Percentiles rank a stretch among this genome's conserved stretches.
These are phyloP conservation scores for Corylus americana DNA, from an alignment of 306 rosid species.

Conservation along the genomic window DNA sequence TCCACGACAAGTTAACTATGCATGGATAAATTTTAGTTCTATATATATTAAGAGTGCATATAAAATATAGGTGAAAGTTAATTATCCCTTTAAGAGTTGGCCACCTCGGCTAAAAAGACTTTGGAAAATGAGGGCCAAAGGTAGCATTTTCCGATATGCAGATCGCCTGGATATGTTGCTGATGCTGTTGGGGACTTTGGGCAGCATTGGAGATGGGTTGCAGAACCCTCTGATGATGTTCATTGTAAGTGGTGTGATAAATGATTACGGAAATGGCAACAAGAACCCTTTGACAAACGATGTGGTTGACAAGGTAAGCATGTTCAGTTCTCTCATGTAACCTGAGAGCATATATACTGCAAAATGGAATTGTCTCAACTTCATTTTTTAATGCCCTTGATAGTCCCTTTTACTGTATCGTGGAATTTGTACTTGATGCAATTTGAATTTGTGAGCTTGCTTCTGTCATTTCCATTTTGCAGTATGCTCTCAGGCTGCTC, in stretches of 20 bases:
- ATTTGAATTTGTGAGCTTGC: constrained; percentile 26
- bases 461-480: constrained; percentile 24
- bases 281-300: constrained; percentile 34
- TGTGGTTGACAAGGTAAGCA: constrained; percentile 70
- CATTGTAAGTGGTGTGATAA: constrained; percentile 77
- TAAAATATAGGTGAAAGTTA: no score
- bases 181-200: constrained; percentile 77
- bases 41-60: neutral
- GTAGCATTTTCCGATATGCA: constrained; percentile 68
- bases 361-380: no score
- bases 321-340: neutral
- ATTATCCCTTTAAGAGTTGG: neutral
- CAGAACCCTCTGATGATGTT: constrained; percentile 83
- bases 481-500: constrained; percentile 73
- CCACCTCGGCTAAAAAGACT: no score
- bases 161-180: constrained; percentile 68
- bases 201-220: constrained; percentile 84
- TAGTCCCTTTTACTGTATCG: neutral
- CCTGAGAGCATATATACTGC: no score
- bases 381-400: neutral
- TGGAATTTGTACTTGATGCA: constrained; percentile 8
- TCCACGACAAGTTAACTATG: no score
- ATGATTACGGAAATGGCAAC: constrained; percentile 53
- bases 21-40: no score
- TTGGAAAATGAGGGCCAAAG: neutral